Base-by-base conservation (phyloP, 2,329 filamentous ascomycete genomes). In the Trichoderma simmonsii region DNA sequence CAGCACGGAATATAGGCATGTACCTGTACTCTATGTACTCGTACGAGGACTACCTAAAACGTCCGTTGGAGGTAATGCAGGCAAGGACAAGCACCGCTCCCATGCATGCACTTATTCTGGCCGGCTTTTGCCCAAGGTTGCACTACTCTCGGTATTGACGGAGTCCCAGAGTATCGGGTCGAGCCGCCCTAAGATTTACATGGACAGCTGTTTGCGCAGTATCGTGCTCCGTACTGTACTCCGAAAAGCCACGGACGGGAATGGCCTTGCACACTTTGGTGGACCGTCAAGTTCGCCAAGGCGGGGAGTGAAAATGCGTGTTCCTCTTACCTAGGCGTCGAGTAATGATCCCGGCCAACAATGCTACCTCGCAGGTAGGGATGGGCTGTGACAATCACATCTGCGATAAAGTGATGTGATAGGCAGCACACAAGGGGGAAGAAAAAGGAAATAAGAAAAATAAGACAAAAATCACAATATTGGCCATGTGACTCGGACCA, bases 111-210 rank as follows among this genome's bases (percentile, higher is more conserved):
- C 51, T 43, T 59, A n/a, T 21, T 39, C 24, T 51, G 18, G 21
- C 32, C 48, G 64, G 24, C 24, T 43, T 59, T 12, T 32, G 32
- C 54, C 34, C 51, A 30, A 59, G 64, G 51, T 59, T 30, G 51
- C 64, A 59, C 64, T 59, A 39, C 51, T 15, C 34, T 67, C 51
- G 64, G 48, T 67, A 59, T 59, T 54, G 64, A 39, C 51, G 32
- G 51, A 59, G 64, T 67, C 34, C 64, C 64, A 67, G 64, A 43
- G 56, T 67, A 39, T 54, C 64, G 64, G 64, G 64, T 67, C 64
- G 64, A 67, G 51, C 32, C 51, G 36, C 21, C 14, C n/a, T 5
- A 43, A 63, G 14, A 30, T 28, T 63, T 28, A 28, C 48, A 54
- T 24, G 48, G 48, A 24, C 48, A 54, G 48, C 48, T 54, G 48